Conservation (phyloP, 2,329 filamentous ascomycete species). For the Aulographum hederae region DNA sequence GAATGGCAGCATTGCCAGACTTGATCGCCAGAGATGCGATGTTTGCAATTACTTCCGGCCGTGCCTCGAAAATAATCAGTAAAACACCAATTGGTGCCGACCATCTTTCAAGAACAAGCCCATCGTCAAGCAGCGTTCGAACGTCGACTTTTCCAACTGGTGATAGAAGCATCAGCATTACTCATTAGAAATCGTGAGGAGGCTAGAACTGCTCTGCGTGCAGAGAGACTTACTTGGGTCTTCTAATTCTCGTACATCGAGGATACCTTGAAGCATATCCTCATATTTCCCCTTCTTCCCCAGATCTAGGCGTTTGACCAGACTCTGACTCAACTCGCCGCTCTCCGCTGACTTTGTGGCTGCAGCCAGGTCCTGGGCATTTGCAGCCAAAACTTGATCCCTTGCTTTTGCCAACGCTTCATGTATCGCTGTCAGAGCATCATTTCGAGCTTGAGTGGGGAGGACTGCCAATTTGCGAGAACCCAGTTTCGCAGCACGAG, state of each 20-base stretch:
- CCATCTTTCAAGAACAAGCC: constrained; percentile 67
- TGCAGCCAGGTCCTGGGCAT: constrained; percentile 60
- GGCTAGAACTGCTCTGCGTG: too few species aligned
- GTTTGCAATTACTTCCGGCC: constrained; percentile 95
- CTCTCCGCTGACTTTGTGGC: constrained; percentile 57
- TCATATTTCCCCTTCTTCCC: constrained; percentile 82
- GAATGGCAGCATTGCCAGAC: constrained; percentile 87
- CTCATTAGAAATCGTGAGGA: not conserved
- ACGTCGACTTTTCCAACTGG: constrained; percentile 70
- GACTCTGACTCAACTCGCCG: constrained; percentile 60
- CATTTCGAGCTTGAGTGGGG: constrained; percentile 57
- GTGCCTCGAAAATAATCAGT: constrained; percentile 93
- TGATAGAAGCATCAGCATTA: too few species aligned
- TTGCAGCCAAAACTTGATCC: constrained; percentile 67
- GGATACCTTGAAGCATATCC: constrained; percentile 90
- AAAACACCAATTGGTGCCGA: constrained; percentile 95
- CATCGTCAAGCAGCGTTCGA: constrained; percentile 72
- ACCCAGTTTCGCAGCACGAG: constrained; percentile 58
- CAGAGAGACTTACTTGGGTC: constrained; percentile 53
- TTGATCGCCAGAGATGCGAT: constrained; percentile 93
- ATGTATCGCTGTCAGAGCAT: constrained; percentile 70
- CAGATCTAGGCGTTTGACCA: constrained; percentile 78
- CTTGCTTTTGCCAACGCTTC: constrained; percentile 51
- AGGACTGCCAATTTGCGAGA: constrained; percentile 73
- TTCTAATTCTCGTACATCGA: constrained; percentile 66